These are phyloP conservation scores for Myxozyma udenii DNA, from an alignment of 805 yeast genomes.

Conservation along the genomic window DNA sequence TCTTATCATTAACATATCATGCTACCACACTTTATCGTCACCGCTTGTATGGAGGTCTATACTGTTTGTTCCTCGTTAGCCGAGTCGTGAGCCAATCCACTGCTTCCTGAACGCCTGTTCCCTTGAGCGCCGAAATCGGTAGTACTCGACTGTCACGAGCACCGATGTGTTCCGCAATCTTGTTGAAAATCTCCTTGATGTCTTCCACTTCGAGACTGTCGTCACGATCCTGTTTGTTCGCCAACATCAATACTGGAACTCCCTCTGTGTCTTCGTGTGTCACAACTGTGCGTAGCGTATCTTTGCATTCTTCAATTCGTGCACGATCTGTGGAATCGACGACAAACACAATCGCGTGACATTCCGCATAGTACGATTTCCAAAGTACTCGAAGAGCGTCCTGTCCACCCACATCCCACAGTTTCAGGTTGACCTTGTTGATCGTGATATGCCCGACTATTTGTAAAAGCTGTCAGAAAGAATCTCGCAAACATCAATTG, in stretches of 20 bases:
- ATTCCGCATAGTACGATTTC: slow-evolving; percentile 77
- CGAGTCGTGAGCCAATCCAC: slow-evolving; percentile 84
- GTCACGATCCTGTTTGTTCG: slow-evolving; percentile 85
- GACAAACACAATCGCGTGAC: slow-evolving; percentile 89
- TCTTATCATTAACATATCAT: no score
- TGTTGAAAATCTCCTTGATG: slow-evolving; percentile 77
- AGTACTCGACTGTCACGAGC: slow-evolving; percentile 89
- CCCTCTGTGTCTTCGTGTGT: slow-evolving; percentile 63
- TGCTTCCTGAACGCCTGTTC: slow-evolving; percentile 81
- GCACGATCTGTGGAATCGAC: slow-evolving; percentile 87
- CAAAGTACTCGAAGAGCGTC: slow-evolving; percentile 78
- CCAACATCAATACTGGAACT: slow-evolving; percentile 88
- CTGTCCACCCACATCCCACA: slow-evolving; percentile 98
- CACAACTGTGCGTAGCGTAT: slow-evolving; percentile 55
- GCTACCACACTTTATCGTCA: no score
- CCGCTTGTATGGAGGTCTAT: slow-evolving; percentile 53
- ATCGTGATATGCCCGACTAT: slow-evolving; percentile 43
- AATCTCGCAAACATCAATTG: slow-evolving; percentile 32
- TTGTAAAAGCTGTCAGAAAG: slow-evolving; percentile 33
- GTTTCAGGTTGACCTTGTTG: slow-evolving; percentile 52
- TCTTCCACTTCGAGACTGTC: slow-evolving; percentile 71
- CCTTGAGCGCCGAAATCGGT: slow-evolving; percentile 79
- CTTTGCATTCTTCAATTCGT: slow-evolving; percentile 77
- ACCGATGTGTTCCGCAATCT: slow-evolving; percentile 74
- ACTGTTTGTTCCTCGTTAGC: slow-evolving; percentile 60